Base-by-base conservation (phyloP, 2,329 filamentous ascomycete genomes). In the Colletotrichum cereale region DNA sequence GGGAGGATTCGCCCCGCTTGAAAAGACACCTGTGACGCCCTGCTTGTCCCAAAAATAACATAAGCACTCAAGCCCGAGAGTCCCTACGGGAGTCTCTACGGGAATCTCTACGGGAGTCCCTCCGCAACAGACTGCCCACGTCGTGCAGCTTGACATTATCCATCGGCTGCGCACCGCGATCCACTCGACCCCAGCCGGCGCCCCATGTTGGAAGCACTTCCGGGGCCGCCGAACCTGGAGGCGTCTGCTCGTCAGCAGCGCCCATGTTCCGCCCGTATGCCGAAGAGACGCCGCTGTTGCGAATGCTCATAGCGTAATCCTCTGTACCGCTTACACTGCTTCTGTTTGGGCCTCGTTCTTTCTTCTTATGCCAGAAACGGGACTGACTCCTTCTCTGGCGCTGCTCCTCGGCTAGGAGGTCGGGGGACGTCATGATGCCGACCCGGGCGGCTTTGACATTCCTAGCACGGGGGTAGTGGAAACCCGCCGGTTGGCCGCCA, bases 401-500 rank as follows among this genome's bases (percentile, higher is more conserved):
- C 48, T 76, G 73, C 44, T 76, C 64, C 62, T 72, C 61, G 10
- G 70, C 66, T 74, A 79, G 55, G 73, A 83, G 66, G 57, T 85
- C 82, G 1, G 84, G 84, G 4, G 81, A 83, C 1, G 82, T 82
- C 83, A 84, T 85, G 73, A 84, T 85, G 14, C 82, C 84, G 26
- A 81, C 74, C 14, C 79, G 79, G 10, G 79, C 77, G 7, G 77
- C 75, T 40, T 80, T 79, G 10, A 78, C 77, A 36, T 74, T 76
- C 16, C 76, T 75, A 14, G 73, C 73, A 14, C 82, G 82, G 1
- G 84, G 82, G 62, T 86, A 87, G 42, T 80, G 78, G 73, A 88
- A 88, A 0, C 86, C 86, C 2, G 86, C 86, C 0, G 86, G 85
- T 57, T 82, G 83, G 0, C 86, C 86, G n/a, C 86, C 86, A 4